These are phyloP conservation scores for Smallanthus sonchifolius DNA, from an alignment of 129 eudicot genomes.

Conservation along the genomic window DNA sequence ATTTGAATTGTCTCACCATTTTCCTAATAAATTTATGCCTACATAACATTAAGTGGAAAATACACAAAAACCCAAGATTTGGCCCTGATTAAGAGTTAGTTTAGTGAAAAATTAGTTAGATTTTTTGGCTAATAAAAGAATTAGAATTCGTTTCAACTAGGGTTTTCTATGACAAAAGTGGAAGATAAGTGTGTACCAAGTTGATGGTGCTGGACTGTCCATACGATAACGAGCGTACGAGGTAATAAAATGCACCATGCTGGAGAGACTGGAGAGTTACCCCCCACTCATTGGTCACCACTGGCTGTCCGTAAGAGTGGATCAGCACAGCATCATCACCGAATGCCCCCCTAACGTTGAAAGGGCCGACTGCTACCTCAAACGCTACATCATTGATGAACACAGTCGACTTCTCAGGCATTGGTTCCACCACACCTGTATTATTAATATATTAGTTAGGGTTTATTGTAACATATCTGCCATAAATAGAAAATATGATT, in stretches of 20 bases:
- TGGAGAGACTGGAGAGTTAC: conserved; percentile 79
- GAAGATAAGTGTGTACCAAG: conserved; percentile 37
- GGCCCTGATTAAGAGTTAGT: no score
- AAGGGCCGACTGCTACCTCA: conserved; percentile 65
- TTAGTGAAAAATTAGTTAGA: no score
- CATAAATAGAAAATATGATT: no score
- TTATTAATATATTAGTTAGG: no score
- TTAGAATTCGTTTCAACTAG: no score
- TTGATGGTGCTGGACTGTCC: conserved; percentile 36
- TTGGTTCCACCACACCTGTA: conserved; percentile 44
- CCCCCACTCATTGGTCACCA: conserved; percentile 86
- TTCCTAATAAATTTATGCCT: not conserved
- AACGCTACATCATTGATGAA: conserved; percentile 79
- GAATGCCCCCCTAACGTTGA: conserved; percentile 68
- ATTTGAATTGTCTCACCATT: not conserved
- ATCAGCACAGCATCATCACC: conserved; percentile 76
- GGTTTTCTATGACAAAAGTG: not conserved
- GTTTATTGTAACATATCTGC: no score
- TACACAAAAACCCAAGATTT: no score
- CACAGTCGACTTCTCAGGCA: conserved; percentile 53
- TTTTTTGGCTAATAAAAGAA: no score
- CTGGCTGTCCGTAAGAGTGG: conserved; percentile 70
- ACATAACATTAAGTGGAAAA: no score
- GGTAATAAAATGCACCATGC: conserved; percentile 69
- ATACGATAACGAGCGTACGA: conserved; percentile 48